Conservation (phyloP, 1,139 yeast genomes). For the Schwanniomyces etchellsii region DNA sequence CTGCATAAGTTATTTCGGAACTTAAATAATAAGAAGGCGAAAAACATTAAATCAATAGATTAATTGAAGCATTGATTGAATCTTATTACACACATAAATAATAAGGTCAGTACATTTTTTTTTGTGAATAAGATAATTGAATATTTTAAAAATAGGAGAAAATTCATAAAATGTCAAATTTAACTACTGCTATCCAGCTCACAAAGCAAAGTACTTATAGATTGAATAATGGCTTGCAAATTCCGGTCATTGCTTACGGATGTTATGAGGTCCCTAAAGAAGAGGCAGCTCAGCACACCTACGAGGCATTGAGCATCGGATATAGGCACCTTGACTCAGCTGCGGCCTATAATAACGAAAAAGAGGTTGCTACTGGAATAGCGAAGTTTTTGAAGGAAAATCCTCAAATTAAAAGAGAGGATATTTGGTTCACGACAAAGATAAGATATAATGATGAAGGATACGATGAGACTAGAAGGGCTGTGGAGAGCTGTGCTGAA, state of each 20-base stretch:
- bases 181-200: slow-evolving; percentile 24
- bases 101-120: too few species aligned
- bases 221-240: slow-evolving; percentile 31
- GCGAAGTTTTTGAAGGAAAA: slow-evolving; percentile 38
- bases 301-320: slow-evolving; percentile 49
- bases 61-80: too few species aligned
- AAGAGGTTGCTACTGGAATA: slow-evolving; percentile 29
- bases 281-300: slow-evolving; percentile 23
- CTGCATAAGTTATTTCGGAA: too few species aligned
- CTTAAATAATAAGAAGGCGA: too few species aligned
- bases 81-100: too few species aligned
- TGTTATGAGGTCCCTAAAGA: slow-evolving; percentile 21
- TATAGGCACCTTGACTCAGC: slow-evolving; percentile 55
- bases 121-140: too few species aligned
- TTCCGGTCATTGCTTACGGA: slow-evolving; percentile 40
- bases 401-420: slow-evolving; percentile 24
- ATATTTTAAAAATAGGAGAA: too few species aligned
- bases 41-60: too few species aligned
- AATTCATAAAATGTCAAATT: slow-evolving; percentile 18
- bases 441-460: slow-evolving; percentile 57
- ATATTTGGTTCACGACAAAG: slow-evolving; percentile 49
- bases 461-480: slow-evolving; percentile 50
- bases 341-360: slow-evolving; percentile 50
- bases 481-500: slow-evolving; percentile 34
- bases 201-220: slow-evolving; percentile 23